A percentile compares a stretch with the other conserved stretches of the same genome.
phyloP scores from a whole-genome alignment of 352 stramenopile species.

The Thraustochytrium striatum region DNA sequence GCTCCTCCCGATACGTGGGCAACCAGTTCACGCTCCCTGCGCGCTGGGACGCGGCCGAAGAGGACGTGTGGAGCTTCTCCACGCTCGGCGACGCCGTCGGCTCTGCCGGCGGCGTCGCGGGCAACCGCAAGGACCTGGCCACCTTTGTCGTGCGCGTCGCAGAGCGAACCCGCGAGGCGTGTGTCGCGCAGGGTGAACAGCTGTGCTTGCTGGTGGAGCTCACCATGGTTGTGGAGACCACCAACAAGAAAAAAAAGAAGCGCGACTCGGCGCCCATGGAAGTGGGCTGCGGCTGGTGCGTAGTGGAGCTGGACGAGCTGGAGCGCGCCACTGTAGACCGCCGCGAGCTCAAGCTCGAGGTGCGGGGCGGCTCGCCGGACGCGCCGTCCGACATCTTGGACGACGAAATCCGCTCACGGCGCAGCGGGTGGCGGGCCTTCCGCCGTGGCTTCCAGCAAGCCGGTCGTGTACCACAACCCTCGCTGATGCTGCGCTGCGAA shows the following conservation, averaged over 20 bases:
- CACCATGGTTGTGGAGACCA: neutral
- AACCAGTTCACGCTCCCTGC: neutral
- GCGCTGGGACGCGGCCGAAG: neutral
- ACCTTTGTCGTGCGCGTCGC: conserved; percentile 7
- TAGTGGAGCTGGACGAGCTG: neutral
- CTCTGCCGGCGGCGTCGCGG: neutral
- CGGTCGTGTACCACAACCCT: neutral
- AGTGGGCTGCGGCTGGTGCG: conserved; percentile 31
- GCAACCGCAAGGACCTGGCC: neutral
- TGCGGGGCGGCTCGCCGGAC: conserved; percentile 1
- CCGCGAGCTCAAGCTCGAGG: neutral
- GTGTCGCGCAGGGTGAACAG: neutral
- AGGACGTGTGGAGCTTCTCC: conserved; percentile 27
- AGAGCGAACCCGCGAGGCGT: neutral
- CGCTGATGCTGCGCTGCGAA: conserved; percentile 10
- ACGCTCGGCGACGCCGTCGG: neutral
- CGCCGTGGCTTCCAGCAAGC: neutral
- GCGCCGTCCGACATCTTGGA: conserved; percentile 14
- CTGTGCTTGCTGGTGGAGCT: conserved; percentile 27
- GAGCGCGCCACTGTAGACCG: conserved; percentile 10
- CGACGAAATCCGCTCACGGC: conserved; percentile 23
- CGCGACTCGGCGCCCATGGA: conserved; percentile 6
- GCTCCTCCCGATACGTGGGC: neutral
- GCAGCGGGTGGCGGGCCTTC: conserved; percentile 10
- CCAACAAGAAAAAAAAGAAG: neutral